Base-by-base conservation (phyloP, 371 early-diverging fungal species). In the Funneliformis caledonium region DNA sequence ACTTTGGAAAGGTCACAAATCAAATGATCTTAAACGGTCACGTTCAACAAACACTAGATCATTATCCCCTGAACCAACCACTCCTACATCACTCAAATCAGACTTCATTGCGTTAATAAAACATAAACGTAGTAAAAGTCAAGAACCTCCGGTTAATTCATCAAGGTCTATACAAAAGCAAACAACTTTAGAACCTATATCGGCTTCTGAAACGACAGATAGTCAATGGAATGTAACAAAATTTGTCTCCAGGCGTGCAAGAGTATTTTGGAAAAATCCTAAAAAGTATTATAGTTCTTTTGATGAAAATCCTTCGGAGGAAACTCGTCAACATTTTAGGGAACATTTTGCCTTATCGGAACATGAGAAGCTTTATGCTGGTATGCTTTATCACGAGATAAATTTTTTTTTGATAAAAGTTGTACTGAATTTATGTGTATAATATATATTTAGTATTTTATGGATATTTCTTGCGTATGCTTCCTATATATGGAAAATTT, bases 271-370 rank as follows among this genome's bases (percentile, higher is more conserved):
- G 10, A 47, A 47, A 50, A 50, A 72, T 31, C 72, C 72, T 11
- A 50, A 12, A 22, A 52, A 52, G 26, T 72, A 50, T 14, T 50
- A 26, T 33, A 50, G 52, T 72, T n/a, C 11, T 50, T 33, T 50
- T 14, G 43, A 72, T 6, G 72, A 72, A 50, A n/a, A 50, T 31
- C 31, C 47, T 31, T 7, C 47, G 76, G 84, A 83, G 33, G 81
- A 82, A 50, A 85, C 72, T 14, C 47, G 33, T 2, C 14, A 84
- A 26, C 87, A 86, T 48, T 91, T 93, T 82, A 79, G 85, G 74
- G 86, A 87, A 61, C 87, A 89, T 69, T 93, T 93, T 83, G 89
- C 89, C 4, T 80, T 94, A 48, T 91, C 93, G 0, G 88, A 89
- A 48, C 69, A 87, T 0, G 94, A 93, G 72, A 85, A 83, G 10